Base-by-base conservation (phyloP, 257 asterid species). In the Gentiana straminea region DNA sequence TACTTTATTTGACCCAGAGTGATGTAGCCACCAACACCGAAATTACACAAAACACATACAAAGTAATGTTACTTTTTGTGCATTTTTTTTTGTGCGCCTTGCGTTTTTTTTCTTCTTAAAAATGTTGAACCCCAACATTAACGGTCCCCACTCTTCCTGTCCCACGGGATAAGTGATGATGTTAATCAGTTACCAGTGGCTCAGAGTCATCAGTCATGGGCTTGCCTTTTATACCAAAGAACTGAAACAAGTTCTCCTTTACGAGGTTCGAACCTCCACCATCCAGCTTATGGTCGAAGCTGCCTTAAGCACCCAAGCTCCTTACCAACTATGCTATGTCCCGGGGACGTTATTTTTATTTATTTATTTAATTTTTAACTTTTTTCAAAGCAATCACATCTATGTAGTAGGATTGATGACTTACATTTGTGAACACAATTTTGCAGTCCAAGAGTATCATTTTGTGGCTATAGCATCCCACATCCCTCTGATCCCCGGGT, bases 401-500 rank as follows among this genome's bases (percentile, higher is more conserved):
- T 24, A 24, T 24, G 24, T 24, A 24, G 24, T 37, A 1, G 5
- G 35, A 8, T 52, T 36, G 60, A 34, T 35, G 55, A 44, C 11
- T 33, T 36, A 55, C 1, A 36, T 13, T 35, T 11, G 9, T 65
- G 9, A 61, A 24, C 37, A 9, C 45, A 3, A 4, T 64, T 44
- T 65, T 81, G 84, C 94, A 89, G 97, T 71, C 84, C 95, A 15
- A 76, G 92, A 74, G 89, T 86, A 8, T n/a, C 86, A 35, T 72
- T 84, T 63, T 84, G 92, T 35, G 96, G 95, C 13, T 87, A 91
- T 81, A 91, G 96, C 82, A 87, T 91, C 55, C 98, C 98, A 2
- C 96, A 91, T 67, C 98, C 98, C 54, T 72, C 96, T 41, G 98
- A 87, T 71, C 94, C 94, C 61, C 70, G 86, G 7, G 98, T 91